Evolutionary conservation across 1,139 yeast genomes (phyloP), one percentile per base, ranked within the genome.

Genomic region (Pichia sp.): DNA sequence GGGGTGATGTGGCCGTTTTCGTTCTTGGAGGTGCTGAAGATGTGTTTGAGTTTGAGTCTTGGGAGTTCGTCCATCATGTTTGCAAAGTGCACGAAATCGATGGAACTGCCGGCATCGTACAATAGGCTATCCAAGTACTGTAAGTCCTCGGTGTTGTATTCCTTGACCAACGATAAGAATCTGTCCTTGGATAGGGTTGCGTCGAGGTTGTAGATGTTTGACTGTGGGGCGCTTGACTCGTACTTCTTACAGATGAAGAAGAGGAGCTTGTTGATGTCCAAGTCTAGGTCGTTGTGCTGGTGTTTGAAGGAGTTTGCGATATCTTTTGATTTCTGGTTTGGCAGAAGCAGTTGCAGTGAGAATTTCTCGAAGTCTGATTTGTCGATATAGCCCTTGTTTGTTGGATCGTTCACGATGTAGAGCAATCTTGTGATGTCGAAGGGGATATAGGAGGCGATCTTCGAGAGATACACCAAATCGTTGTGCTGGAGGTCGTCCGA

Each of bases 361-460:
- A 85, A 81, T 33, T 71, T 69, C 35, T 77, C 66, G 78, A 87
- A 85, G 56, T 85, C 90, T 14, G 66, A 60, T 41, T 79, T 75
- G 36, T 75, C 74, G 42, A 85, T 67, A 55, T 72, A 83, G 1
- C 91, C 91, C 58, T 83, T 83, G 50, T 72, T 71, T 38, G 75
- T 74, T 47, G 73, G 72, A 62, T 85, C 93, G 22, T 88, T 81
- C 34, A 84, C 75, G 46, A 83, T 70, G 59, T 81, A 85, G 46
- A 85, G 76, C 52, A 85, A 58, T 12, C 77, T 77, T 55, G 70
- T 52, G 8, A 64, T 56, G 44, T 62, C 66, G 20, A 60, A 46
- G 4, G 65, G 65, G 15, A 55, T 52, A 32, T 58, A 58, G 4
- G 63, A 52, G 11, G 59, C 51, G 4, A 56, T 54, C 18, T 57